phyloP scores from a whole-genome alignment of 306 rosid genomes.

The Albizia julibrissin region DNA sequence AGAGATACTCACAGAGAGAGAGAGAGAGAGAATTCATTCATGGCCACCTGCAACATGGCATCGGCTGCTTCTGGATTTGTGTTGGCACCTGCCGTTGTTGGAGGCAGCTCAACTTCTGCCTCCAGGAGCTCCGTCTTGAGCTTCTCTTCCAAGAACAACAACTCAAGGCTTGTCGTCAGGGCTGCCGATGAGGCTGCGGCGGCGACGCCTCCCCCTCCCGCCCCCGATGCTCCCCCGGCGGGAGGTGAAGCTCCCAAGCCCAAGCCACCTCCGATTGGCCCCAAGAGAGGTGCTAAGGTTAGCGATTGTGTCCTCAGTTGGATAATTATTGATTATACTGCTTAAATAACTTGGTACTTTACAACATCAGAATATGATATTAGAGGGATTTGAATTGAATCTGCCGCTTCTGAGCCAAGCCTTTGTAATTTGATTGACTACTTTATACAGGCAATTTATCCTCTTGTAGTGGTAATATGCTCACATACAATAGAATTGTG shows the following conservation, averaged over 20 bases:
- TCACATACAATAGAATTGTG: background rate
- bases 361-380: background rate
- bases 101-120: constrained; percentile 41
- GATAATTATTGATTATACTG: background rate
- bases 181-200: constrained; percentile 55
- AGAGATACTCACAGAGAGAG: background rate
- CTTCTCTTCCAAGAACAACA: constrained; percentile 39
- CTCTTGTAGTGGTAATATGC: background rate
- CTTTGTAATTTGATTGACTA: background rate
- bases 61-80: constrained; percentile 77
- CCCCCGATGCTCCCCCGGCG: constrained; percentile 39
- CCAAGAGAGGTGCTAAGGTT: constrained; percentile 84
- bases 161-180: constrained; percentile 54
- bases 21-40: background rate
- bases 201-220: constrained; percentile 43
- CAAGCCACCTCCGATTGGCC: constrained; percentile 76
- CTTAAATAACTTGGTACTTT: background rate
- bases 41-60: constrained; percentile 68
- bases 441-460: background rate
- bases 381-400: background rate
- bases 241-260: constrained; percentile 52
- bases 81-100: constrained; percentile 40
- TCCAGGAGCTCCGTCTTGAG: constrained; percentile 36
- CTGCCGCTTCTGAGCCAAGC: background rate
- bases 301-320: background rate